phyloP scores from a whole-genome alignment of 129 eudicot genomes.

The Lonicera japonica region DNA sequence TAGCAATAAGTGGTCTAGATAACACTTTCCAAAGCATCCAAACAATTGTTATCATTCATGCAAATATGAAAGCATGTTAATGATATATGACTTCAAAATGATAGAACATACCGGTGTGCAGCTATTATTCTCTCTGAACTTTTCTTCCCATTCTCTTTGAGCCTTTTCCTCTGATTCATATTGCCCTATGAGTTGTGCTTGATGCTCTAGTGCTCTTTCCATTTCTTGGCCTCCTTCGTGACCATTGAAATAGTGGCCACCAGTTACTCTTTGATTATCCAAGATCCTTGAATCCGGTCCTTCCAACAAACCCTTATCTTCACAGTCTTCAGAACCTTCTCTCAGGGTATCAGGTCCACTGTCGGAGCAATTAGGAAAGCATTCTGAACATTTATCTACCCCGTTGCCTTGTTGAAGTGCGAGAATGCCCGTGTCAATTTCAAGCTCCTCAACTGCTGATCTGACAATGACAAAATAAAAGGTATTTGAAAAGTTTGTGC shows the following conservation, averaged over 20 bases:
- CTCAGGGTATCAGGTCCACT: conserved; percentile 25
- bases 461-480: conserved; percentile 38
- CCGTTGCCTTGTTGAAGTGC: conserved; percentile 17
- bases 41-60: not conserved
- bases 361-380: conserved; percentile 31
- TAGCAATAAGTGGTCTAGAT: too few species aligned
- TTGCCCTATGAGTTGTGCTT: conserved; percentile 62
- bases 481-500: conserved; percentile 2
- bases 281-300: conserved; percentile 8
- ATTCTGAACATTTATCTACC: conserved; percentile 22
- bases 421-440: conserved; percentile 23
- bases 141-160: conserved; percentile 97
- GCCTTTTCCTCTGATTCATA: conserved; percentile 82
- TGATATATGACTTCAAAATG: not conserved
- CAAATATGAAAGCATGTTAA: not conserved
- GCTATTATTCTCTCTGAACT: conserved; percentile 54
- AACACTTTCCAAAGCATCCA: not conserved
- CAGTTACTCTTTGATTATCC: conserved; percentile 17
- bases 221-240: conserved; percentile 41
- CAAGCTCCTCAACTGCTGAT: conserved; percentile 42
- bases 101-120: conserved; percentile 48
- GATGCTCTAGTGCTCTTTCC: conserved; percentile 67
- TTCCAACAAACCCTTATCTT: conserved; percentile 18
- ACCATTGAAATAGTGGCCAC: conserved; percentile 19
- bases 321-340: conserved; percentile 18